These are phyloP conservation scores for Kazachstania africana DNA, from an alignment of 805 yeast genomes.

Conservation along the genomic window DNA sequence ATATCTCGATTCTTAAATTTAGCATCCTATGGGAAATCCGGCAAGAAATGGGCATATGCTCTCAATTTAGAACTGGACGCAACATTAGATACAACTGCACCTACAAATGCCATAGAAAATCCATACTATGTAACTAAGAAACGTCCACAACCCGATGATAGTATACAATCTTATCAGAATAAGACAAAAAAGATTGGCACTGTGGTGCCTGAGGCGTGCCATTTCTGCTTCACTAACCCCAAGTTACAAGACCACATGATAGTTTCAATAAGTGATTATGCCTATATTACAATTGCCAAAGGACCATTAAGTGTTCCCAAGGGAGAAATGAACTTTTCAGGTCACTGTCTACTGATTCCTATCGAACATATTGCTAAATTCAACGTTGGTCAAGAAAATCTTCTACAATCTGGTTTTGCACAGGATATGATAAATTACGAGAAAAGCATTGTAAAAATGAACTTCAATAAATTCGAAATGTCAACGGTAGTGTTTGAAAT, in stretches of 20 bases:
- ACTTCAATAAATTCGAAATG: slow-evolving; percentile 29
- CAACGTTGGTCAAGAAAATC: slow-evolving; percentile 15
- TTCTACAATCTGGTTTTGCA: slow-evolving; percentile 11
- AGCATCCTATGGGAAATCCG: slow-evolving; percentile 44
- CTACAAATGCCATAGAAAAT: slow-evolving; percentile 4
- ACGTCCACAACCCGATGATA: slow-evolving; percentile 1
- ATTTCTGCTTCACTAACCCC: slow-evolving; percentile 76
- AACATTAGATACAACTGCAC: slow-evolving; percentile 24
- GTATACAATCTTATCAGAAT: not conserved
- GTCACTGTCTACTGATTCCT: slow-evolving; percentile 75
- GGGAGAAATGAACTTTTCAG: slow-evolving; percentile 46
- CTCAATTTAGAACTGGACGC: slow-evolving; percentile 33
- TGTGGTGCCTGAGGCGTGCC: slow-evolving; percentile 54
- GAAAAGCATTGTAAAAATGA: slow-evolving; percentile 38
- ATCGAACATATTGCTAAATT: slow-evolving; percentile 55
- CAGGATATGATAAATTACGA: slow-evolving; percentile 41
- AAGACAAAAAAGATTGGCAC: slow-evolving; percentile 15
- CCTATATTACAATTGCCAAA: slow-evolving; percentile 69
- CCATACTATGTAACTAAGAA: slow-evolving; percentile 4
- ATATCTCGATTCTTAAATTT: slow-evolving; percentile 56
- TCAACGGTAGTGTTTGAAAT: slow-evolving; percentile 61
- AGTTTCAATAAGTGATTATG: slow-evolving; percentile 53
- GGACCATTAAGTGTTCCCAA: slow-evolving; percentile 65
- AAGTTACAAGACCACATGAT: slow-evolving; percentile 70
- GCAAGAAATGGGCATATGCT: slow-evolving; percentile 66